A percentile compares a stretch with the other conserved stretches of the same genome.
These are phyloP conservation scores for Mortierella sp. DNA, from an alignment of 371 early-diverging fungal genomes.

Conservation along the genomic window DNA sequence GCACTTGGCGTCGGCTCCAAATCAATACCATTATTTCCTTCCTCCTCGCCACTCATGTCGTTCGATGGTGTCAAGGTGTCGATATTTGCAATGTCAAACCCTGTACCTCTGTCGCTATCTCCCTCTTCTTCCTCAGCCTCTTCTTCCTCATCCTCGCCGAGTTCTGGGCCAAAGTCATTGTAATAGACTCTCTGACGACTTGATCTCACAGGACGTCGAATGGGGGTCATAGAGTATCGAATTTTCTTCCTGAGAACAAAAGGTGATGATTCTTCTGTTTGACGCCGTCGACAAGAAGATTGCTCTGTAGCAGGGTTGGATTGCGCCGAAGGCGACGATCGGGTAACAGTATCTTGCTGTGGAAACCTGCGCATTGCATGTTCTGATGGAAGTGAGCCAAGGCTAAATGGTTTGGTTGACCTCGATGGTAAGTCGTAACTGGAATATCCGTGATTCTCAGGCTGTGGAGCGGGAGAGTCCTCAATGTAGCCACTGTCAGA, in stretches of 20 bases:
- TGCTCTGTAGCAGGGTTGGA: not conserved
- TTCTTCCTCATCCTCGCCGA: not conserved
- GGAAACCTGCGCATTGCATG: too few species aligned
- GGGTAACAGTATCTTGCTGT: not conserved
- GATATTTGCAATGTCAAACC: not conserved
- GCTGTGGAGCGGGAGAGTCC: not conserved
- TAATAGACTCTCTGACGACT: not conserved
- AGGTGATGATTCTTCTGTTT: not conserved
- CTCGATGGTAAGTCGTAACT: not conserved
- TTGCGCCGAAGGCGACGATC: not conserved
- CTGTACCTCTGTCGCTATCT: not conserved
- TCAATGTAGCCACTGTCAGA: not conserved
- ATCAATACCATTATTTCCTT: not conserved
- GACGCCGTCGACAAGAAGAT: not conserved
- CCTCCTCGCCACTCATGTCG: not conserved
- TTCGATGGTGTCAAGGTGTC: not conserved
- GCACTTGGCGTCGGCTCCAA: not conserved
- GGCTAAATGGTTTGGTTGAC: not conserved
- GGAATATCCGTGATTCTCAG: not conserved
- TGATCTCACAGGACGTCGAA: constrained; percentile 7
- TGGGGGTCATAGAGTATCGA: constrained; percentile 27
- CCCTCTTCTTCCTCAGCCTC: not conserved
- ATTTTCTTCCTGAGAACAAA: constrained; percentile 4
- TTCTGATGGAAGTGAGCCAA: not conserved
- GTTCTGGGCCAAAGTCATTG: not conserved